Evolutionary conservation across 352 stramenopile species (phyloP), one percentile per base, ranked within the genome.

Genomic region (Phytophthora agathidicida): DNA sequence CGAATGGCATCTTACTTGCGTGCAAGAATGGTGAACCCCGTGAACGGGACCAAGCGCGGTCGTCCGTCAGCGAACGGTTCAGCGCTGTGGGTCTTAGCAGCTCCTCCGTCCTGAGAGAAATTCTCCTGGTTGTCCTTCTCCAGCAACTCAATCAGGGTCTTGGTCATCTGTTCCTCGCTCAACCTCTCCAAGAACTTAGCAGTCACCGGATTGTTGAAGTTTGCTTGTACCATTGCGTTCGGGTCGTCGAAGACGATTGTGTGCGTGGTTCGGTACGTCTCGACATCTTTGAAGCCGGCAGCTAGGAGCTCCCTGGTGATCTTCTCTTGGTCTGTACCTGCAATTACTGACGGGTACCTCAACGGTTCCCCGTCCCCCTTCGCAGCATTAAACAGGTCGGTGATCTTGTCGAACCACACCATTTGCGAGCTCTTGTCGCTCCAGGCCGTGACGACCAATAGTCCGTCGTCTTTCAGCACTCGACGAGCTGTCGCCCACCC

Each of bases 381-480:
- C 9, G 30, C 28, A 6, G 46, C 60, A 47, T 78, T 77, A 32
- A 67, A 65, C 26, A 73, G 51, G 30, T 65, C 55, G 5, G 65
- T 64, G 27, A 77, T 27, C n/a, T 26, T 42, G 27, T 79, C 66
- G 14, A 67, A 71, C 69, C 69, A 82, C 3, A 33, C 5, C 33
- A 77, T 57, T 32, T 80, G 72, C 19, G 70, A 51, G 31, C 70
- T 83, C 42, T 74, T 62, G 11, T 56, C 57, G 33, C 69, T 64
- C 74, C 74, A 83, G 1, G 56, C 59, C 6, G 74, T 83, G 24
- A 67, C 55, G n/a, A 83, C n/a, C 22, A 80, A 28, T 22, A 82
- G 32, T 8, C 71, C 71, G 42, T 64, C 71, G 14, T 80, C 64
- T 19, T 74, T 74, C 17, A 83, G 28, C 27, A 83, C 73, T 2